These are phyloP conservation scores for Auriscalpium vulgare DNA, from an alignment of 768 basidiomycete species.

Conservation along the genomic window DNA sequence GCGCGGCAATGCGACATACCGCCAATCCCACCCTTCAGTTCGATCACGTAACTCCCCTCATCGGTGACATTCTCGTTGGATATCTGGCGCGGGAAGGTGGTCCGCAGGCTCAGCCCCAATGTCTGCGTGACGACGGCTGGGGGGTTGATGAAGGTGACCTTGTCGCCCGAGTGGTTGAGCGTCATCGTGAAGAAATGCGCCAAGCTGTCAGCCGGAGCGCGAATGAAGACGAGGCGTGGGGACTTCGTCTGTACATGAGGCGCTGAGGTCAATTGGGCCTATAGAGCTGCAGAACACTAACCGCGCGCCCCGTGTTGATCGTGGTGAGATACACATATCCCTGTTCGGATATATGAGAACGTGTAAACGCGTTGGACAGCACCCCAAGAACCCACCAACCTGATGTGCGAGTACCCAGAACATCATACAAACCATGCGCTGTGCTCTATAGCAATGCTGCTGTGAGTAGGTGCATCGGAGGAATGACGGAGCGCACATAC, in stretches of 20 bases:
- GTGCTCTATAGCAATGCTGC: conserved; percentile 34
- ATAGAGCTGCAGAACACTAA: conserved; percentile 20
- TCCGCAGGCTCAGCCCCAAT: conserved; percentile 31
- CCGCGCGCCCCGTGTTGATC: conserved; percentile 43
- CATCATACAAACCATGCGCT: conserved; percentile 50
- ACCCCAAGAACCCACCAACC: conserved; percentile 30
- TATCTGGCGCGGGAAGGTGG: conserved; percentile 34
- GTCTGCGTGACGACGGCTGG: conserved; percentile 31
- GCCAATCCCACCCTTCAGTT: conserved; percentile 33
- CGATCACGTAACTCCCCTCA: conserved; percentile 45
- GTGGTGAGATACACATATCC: conserved; percentile 62
- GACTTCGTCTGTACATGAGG: conserved; percentile 27
- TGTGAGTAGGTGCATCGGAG: conserved; percentile 5
- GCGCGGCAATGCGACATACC: conserved; percentile 1
- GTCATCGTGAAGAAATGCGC: conserved; percentile 59
- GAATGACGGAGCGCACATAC: conserved; percentile 28
- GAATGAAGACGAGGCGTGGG: conserved; percentile 63
- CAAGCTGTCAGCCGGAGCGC: conserved; percentile 36
- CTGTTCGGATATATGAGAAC: conserved; percentile 25
- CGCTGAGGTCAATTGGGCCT: conserved; percentile 9
- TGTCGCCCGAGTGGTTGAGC: conserved; percentile 53
- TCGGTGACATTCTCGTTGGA: conserved; percentile 36
- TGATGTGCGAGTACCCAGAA: conserved; percentile 53
- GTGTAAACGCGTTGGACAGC: conserved; percentile 8
- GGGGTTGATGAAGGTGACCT: conserved; percentile 37